Evolutionary conservation across 2,329 filamentous ascomycete genomes (phyloP).

Genomic region (Endothia cerciana): DNA sequence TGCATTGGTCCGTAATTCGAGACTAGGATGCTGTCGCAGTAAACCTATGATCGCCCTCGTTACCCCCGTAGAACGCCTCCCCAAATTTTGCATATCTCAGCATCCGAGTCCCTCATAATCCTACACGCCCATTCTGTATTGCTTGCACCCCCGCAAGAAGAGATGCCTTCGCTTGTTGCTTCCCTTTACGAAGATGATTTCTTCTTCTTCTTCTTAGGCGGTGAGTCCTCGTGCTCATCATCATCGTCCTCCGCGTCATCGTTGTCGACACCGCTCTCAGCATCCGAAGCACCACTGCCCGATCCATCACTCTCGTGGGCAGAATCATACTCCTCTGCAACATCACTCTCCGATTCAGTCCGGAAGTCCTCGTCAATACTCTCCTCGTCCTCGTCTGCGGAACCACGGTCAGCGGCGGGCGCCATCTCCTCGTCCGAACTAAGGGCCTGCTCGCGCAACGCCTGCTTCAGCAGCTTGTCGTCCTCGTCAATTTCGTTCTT

Average conservation of each 20-base stretch:
- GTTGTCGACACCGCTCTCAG: slow-evolving; percentile 60
- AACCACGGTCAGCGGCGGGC: slow-evolving; percentile 76
- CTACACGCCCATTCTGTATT: not conserved
- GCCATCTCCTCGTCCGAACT: slow-evolving; percentile 80
- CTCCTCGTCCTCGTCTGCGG: slow-evolving; percentile 94
- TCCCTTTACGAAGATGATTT: slow-evolving; percentile 41
- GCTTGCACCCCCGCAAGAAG: not conserved
- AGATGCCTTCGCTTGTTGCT: slow-evolving; percentile 1
- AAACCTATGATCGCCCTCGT: slow-evolving; percentile 10
- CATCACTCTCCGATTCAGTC: slow-evolving; percentile 89
- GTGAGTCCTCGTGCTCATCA: slow-evolving; percentile 41
- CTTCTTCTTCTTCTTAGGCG: slow-evolving; percentile 50
- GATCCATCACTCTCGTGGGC: slow-evolving; percentile 84
- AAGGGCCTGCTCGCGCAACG: slow-evolving; percentile 81
- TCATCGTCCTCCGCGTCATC: slow-evolving; percentile 49
- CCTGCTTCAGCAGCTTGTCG: slow-evolving; percentile 76
- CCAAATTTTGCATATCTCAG: slow-evolving; percentile 6
- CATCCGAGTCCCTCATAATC: slow-evolving; percentile 4
- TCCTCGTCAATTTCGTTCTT: slow-evolving; percentile 99
- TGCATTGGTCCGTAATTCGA: not conserved
- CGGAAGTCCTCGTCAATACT: slow-evolving; percentile 95
- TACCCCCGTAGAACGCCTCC: slow-evolving; percentile 25
- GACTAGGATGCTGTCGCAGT: slow-evolving; percentile 17
- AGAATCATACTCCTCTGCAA: slow-evolving; percentile 94
- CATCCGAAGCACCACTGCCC: slow-evolving; percentile 64